phyloP scores from a whole-genome alignment of 1,284 basidiomycete genomes.

The Puccinia triticina region DNA sequence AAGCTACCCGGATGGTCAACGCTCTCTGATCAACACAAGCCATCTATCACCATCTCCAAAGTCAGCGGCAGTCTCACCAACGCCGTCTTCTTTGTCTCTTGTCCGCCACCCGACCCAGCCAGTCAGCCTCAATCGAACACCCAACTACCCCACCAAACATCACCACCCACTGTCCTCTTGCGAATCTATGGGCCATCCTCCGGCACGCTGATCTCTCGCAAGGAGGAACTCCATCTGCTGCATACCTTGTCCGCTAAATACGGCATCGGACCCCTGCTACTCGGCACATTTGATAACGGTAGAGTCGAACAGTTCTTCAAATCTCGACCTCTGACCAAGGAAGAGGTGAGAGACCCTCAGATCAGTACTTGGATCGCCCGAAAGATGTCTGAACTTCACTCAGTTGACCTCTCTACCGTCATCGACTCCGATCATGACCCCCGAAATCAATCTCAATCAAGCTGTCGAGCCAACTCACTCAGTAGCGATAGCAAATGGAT shows the following conservation, averaged over 20 bases:
- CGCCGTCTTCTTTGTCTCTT: constrained; percentile 84
- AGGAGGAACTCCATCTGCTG: constrained; percentile 79
- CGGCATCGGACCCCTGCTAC: constrained; percentile 83
- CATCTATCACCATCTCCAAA: constrained; percentile 54
- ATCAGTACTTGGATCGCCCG: constrained; percentile 81
- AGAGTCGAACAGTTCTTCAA: constrained; percentile 91
- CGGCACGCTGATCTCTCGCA: constrained; percentile 78
- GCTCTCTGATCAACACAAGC: constrained; percentile 10
- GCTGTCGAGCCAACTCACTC: constrained; percentile 5
- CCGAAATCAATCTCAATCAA: constrained; percentile 10
- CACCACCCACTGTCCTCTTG: constrained; percentile 73
- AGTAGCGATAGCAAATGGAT: not conserved
- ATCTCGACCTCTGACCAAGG: constrained; percentile 73
- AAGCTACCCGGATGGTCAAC: constrained; percentile 29
- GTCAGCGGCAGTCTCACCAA: constrained; percentile 82
- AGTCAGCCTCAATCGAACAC: constrained; percentile 56
- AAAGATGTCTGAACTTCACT: constrained; percentile 89
- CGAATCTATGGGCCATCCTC: constrained; percentile 88
- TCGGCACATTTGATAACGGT: constrained; percentile 90
- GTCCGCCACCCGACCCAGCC: constrained; percentile 58
- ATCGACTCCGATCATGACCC: constrained; percentile 31
- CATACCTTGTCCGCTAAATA: constrained; percentile 83
- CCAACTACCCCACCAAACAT: constrained; percentile 11
- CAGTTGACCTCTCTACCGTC: constrained; percentile 71
- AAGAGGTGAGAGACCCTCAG: constrained; percentile 73